Base-by-base conservation (phyloP, 2,329 filamentous ascomycete genomes). In the Salinomyces thailandicus region DNA sequence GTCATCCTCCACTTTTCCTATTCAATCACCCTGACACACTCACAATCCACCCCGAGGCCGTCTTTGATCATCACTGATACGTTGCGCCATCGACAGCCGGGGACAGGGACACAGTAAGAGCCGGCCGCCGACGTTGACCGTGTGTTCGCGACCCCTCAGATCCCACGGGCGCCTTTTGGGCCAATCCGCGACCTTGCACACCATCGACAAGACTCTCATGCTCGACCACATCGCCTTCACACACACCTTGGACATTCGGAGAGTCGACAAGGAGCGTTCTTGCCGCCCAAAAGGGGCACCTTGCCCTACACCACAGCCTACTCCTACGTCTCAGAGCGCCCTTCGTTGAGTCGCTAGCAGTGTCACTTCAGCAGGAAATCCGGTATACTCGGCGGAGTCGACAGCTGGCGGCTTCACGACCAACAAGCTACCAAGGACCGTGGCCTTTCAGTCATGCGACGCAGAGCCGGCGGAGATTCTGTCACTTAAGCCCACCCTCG, bases 361-460 rank as follows among this genome's bases (percentile, higher is more conserved):
- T 27, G 12, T 11, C 18, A 18, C 15, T 7, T 19, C n/a, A 3
- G 18, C 18, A 7, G 33, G 11, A 5, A 8, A 19, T 6, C 9
- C 36, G 14, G 32, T n/a, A 27, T n/a, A 32, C 29, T 18, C 31
- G 31, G 31, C 26, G 28, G 27, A 11, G 22, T 29, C 36, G 38
- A 36, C 19, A 30, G 18, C 15, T 31, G n/a, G 31, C 18, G 28
- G 36, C 33, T 30, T 31, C 13, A 6, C n/a, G 18, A 27, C 18
- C 15, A 8, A 12, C 8, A 22, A 16, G 12, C 19, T 22, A 26
- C 22, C n/a, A n/a, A 8, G 22, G 22, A 26, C 22, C 22, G 50
- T 49, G 45, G 45, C 46, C 22, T 48, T 45, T 39, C 49, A 51
- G 55, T 52, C 55, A 59, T 59, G 55, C 55, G 54, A 54, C 54